These are phyloP conservation scores for Phytophthora boehmeriae DNA, from an alignment of 352 stramenopile genomes.

Conservation along the genomic window DNA sequence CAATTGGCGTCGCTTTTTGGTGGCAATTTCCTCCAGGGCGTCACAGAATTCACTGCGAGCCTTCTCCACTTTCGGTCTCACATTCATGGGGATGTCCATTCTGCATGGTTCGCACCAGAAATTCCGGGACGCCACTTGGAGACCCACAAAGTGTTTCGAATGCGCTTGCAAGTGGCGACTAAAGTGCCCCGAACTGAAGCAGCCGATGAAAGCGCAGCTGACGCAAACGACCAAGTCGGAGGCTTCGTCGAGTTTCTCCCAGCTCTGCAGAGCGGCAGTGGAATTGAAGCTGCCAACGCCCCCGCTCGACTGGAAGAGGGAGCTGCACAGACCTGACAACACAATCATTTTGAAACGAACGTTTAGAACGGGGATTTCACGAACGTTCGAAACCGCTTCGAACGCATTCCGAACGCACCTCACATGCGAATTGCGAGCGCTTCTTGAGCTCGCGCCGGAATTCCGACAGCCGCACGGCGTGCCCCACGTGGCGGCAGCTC, in stretches of 20 bases:
- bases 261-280: slow-evolving; percentile 30
- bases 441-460: slow-evolving; percentile 62
- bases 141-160: slow-evolving; percentile 66
- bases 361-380: background rate
- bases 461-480: slow-evolving; percentile 52
- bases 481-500: slow-evolving; percentile 62
- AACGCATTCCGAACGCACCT: slow-evolving; percentile 23
- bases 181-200: slow-evolving; percentile 58
- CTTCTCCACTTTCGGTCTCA: slow-evolving; percentile 45
- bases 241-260: slow-evolving; percentile 36
- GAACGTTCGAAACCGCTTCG: no score
- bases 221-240: slow-evolving; percentile 61
- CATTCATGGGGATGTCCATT: slow-evolving; percentile 43
- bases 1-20: slow-evolving; percentile 52
- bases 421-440: slow-evolving; percentile 44
- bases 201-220: slow-evolving; percentile 66
- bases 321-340: slow-evolving; percentile 33
- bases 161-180: slow-evolving; percentile 52
- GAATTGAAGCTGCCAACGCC: background rate
- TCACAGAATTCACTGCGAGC: slow-evolving; percentile 42
- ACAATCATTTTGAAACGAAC: background rate
- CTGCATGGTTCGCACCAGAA: slow-evolving; percentile 68
- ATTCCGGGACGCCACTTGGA: slow-evolving; percentile 49
- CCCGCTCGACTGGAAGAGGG: slow-evolving; percentile 7
- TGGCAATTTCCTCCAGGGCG: slow-evolving; percentile 52